These are phyloP conservation scores for Fusarium sp. DNA, from an alignment of 2,329 filamentous ascomycete genomes.

Conservation along the genomic window DNA sequence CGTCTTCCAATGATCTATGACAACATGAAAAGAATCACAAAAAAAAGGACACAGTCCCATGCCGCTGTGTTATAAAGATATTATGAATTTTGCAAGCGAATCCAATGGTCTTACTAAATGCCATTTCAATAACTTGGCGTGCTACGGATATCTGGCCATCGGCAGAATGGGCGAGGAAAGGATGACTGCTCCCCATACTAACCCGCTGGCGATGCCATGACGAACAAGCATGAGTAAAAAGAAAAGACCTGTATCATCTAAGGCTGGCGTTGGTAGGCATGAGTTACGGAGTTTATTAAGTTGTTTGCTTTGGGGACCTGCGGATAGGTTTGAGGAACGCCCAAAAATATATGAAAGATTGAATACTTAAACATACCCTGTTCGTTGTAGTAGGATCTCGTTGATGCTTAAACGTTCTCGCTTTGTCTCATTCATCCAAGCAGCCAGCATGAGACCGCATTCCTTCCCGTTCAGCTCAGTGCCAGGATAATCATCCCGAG, in stretches of 20 bases:
- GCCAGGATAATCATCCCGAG: neutral
- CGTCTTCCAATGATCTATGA: slow-evolving; percentile 31
- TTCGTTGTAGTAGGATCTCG: slow-evolving; percentile 22
- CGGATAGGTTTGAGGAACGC: slow-evolving; percentile 31
- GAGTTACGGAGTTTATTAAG: slow-evolving; percentile 42
- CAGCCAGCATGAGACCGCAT: slow-evolving; percentile 23
- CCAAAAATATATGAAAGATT: slow-evolving; percentile 29
- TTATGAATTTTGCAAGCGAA: slow-evolving; percentile 41
- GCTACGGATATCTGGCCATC: slow-evolving; percentile 5
- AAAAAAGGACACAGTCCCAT: neutral
- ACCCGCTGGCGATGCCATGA: slow-evolving; percentile 8
- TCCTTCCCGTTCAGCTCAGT: neutral
- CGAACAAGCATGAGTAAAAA: slow-evolving; percentile 20
- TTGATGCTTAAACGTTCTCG: slow-evolving; percentile 34
- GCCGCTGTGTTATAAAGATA: slow-evolving; percentile 1
- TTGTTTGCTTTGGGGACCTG: slow-evolving; percentile 28
- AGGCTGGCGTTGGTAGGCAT: slow-evolving; percentile 44
- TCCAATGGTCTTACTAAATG: slow-evolving; percentile 19
- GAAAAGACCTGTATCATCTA: slow-evolving; percentile 38
- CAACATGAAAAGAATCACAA: neutral
- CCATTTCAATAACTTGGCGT: slow-evolving; percentile 9
- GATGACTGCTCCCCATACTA: neutral
- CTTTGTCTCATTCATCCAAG: slow-evolving; percentile 32
- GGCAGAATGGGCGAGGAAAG: slow-evolving; percentile 1
- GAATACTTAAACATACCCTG: slow-evolving; percentile 28